Conservation (phyloP, 2,329 filamentous ascomycete species). For the Fusarium verticillioides region DNA sequence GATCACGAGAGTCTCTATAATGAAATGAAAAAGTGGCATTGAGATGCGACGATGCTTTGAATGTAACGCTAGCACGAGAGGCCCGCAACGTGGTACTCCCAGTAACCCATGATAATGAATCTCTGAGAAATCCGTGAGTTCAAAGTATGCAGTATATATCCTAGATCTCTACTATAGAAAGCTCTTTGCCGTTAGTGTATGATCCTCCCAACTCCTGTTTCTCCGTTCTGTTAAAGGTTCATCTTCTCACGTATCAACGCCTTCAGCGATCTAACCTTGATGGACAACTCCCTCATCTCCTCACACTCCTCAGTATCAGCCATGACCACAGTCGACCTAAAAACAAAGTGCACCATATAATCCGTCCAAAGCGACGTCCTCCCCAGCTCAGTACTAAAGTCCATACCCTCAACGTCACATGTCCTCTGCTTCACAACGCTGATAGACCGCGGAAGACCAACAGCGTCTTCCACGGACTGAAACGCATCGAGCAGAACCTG, state of each 20-base stretch:
- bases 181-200: too few relatives aligned
- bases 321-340: neutral
- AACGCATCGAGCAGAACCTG: constrained; percentile 1
- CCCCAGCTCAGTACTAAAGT: neutral
- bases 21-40: too few relatives aligned
- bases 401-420: neutral
- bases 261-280: neutral
- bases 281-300: neutral
- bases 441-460: neutral
- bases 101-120: too few relatives aligned
- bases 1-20: too few relatives aligned
- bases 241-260: neutral
- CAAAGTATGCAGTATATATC: neutral
- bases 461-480: neutral
- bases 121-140: too few relatives aligned
- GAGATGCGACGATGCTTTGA: too few relatives aligned
- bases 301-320: neutral
- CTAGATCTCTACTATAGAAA: neutral
- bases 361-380: neutral
- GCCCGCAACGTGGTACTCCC: too few relatives aligned
- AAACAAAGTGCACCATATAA: neutral
- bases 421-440: neutral
- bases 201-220: too few relatives aligned
- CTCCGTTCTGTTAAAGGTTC: neutral
- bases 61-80: too few relatives aligned